Percentiles rank a stretch among this genome's conserved stretches.
phyloP scores from a whole-genome alignment of 2,329 filamentous ascomycete species.

The Ambrosiella xylebori region DNA sequence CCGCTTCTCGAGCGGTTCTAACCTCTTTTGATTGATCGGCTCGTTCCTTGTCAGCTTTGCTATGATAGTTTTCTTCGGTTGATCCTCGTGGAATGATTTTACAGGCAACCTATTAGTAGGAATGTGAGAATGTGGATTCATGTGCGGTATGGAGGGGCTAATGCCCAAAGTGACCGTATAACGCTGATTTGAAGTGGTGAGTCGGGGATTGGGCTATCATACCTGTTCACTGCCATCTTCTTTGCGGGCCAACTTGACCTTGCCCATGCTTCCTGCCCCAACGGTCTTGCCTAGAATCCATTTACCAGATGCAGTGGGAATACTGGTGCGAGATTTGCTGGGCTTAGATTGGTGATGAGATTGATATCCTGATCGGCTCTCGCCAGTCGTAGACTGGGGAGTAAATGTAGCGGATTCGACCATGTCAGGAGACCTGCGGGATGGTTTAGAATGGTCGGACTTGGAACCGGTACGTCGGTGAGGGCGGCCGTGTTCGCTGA shows the following conservation, averaged over 20 bases:
- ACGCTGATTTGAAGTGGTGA: neutral
- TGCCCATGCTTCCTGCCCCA: slow-evolving; percentile 95
- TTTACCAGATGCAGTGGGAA: slow-evolving; percentile 76
- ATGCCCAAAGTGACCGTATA: neutral
- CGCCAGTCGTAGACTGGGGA: neutral
- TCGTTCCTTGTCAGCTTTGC: slow-evolving; percentile 58
- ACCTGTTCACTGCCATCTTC: slow-evolving; percentile 83
- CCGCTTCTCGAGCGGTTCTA: slow-evolving; percentile 82
- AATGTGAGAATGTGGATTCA: neutral
- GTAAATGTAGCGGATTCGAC: slow-evolving; percentile 6
- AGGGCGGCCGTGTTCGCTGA: slow-evolving; percentile 13
- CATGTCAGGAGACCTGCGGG: slow-evolving; percentile 10
- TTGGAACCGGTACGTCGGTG: slow-evolving; percentile 11
- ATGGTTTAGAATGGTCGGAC: slow-evolving; percentile 7
- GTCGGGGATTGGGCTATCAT: slow-evolving; percentile 17
- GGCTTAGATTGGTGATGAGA: slow-evolving; percentile 22
- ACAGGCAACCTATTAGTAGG: slow-evolving; percentile 57
- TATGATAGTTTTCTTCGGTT: slow-evolving; percentile 65
- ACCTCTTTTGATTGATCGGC: slow-evolving; percentile 95
- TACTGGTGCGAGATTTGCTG: slow-evolving; percentile 55
- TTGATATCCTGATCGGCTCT: slow-evolving; percentile 6
- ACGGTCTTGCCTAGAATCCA: slow-evolving; percentile 96
- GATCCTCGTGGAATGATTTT: slow-evolving; percentile 92
- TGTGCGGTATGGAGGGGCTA: neutral
- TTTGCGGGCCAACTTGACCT: slow-evolving; percentile 89